phyloP scores from a whole-genome alignment of 78 protist genomes.

The Monosiga brevicollis region DNA sequence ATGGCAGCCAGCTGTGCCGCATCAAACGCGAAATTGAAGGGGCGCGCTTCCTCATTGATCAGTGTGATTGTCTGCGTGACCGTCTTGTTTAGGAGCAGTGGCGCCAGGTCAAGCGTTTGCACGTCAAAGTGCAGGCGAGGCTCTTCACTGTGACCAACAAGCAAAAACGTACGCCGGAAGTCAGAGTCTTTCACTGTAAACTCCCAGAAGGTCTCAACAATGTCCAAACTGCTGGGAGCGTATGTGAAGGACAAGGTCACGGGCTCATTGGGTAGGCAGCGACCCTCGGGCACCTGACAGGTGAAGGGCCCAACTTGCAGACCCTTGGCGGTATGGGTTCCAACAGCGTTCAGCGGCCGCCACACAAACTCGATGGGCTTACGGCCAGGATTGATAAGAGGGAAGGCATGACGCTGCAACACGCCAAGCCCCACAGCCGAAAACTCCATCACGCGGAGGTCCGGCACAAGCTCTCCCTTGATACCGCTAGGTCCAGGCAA shows the following conservation, averaged over 20 bases:
- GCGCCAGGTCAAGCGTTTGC: neutral
- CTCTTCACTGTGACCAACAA: neutral
- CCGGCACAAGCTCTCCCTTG: neutral
- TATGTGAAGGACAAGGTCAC: neutral
- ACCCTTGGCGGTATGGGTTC: neutral
- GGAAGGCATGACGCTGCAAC: neutral
- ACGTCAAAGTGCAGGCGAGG: neutral
- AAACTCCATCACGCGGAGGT: neutral
- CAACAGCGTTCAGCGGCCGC: neutral
- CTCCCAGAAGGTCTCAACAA: neutral
- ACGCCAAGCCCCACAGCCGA: neutral
- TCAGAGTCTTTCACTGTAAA: neutral
- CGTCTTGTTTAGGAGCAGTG: neutral
- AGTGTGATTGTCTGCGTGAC: constrained; percentile 17
- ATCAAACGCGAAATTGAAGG: constrained; percentile 54
- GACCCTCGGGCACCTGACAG: neutral
- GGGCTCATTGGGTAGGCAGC: neutral
- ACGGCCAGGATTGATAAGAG: neutral
- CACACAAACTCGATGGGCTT: neutral
- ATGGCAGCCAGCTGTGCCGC: neutral
- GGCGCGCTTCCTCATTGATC: constrained; percentile 41
- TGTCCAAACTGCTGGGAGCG: neutral
- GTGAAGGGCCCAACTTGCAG: neutral
- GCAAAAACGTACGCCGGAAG: neutral
- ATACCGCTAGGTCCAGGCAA: neutral